Conservation (phyloP, 169 alveolate genomes). For the Plasmodium coatneyi region DNA sequence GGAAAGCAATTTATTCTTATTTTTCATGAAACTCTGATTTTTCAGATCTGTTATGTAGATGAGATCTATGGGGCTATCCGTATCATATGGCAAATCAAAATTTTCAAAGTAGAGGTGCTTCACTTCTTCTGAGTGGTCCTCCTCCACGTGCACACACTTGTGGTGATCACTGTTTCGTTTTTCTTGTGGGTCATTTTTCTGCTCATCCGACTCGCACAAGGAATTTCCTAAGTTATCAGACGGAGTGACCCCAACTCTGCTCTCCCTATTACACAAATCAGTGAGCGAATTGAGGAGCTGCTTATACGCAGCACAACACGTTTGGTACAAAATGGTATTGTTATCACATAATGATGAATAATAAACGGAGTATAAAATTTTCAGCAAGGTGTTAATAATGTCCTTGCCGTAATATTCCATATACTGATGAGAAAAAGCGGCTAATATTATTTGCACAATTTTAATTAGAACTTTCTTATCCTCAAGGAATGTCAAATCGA, state of each 20-base stretch:
- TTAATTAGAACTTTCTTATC: slow-evolving; percentile 52
- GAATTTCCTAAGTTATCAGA: background rate
- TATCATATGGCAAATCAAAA: slow-evolving; percentile 38
- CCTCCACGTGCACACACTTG: background rate
- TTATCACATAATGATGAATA: slow-evolving; percentile 58
- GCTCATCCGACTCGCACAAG: background rate
- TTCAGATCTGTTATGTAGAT: slow-evolving; percentile 19
- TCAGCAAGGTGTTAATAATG: slow-evolving; percentile 45
- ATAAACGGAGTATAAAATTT: slow-evolving; percentile 62
- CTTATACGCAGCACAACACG: slow-evolving; percentile 68
- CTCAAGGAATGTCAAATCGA: slow-evolving; percentile 55
- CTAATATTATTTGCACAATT: slow-evolving; percentile 61
- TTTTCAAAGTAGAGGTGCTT: slow-evolving; percentile 41
- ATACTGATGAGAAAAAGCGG: slow-evolving; percentile 60
- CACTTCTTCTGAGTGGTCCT: slow-evolving; percentile 1
- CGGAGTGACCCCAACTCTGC: background rate
- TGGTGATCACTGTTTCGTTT: background rate
- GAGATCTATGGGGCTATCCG: slow-evolving; percentile 39
- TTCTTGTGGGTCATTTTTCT: background rate
- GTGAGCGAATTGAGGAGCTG: slow-evolving; percentile 58
- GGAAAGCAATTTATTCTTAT: slow-evolving; percentile 50
- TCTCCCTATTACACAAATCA: slow-evolving; percentile 63
- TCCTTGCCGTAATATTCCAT: slow-evolving; percentile 42
- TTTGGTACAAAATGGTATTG: slow-evolving; percentile 45
- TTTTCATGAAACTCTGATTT: slow-evolving; percentile 27